Conservation (phyloP, 202 grass and related monocot genomes). For the Saccharum hybrid region DNA sequence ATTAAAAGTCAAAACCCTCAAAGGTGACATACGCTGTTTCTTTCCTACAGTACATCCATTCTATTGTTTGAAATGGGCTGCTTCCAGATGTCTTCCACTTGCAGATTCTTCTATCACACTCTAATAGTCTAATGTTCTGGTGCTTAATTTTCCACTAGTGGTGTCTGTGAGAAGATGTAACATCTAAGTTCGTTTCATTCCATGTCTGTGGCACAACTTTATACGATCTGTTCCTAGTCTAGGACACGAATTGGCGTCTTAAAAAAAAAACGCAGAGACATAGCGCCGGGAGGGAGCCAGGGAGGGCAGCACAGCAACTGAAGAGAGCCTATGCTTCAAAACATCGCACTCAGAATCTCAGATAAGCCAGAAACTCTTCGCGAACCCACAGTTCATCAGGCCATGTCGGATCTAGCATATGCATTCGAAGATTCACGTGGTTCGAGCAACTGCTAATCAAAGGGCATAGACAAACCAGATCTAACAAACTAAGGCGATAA, state of each 20-base stretch:
- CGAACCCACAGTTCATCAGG: slow-evolving; percentile 6
- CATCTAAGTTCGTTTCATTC: not conserved
- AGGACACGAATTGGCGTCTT: not conserved
- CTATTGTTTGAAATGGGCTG: not conserved
- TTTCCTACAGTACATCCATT: not conserved
- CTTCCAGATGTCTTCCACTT: not conserved
- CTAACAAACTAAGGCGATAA: slow-evolving; percentile 17
- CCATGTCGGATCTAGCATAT: slow-evolving; percentile 2
- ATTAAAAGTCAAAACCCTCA: not conserved
- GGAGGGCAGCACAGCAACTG: no score
- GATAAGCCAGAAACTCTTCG: not conserved
- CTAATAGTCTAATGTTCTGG: not conserved
- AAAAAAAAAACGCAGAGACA: not conserved
- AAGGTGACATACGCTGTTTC: not conserved
- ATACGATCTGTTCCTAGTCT: not conserved
- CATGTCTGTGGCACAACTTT: not conserved
- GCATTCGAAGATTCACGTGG: not conserved
- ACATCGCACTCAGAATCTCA: not conserved
- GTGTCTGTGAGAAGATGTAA: not conserved
- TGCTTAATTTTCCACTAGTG: not conserved
- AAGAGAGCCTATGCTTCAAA: slow-evolving; percentile 3
- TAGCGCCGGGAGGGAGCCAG: not conserved
- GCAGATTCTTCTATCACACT: not conserved
- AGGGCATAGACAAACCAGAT: slow-evolving; percentile 16
- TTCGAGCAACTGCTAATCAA: slow-evolving; percentile 5